A percentile compares a stretch with the other conserved stretches of the same genome.
Evolutionary conservation across 2,329 filamentous ascomycete species (phyloP).

Genomic region (Gnomoniopsis sp.): DNA sequence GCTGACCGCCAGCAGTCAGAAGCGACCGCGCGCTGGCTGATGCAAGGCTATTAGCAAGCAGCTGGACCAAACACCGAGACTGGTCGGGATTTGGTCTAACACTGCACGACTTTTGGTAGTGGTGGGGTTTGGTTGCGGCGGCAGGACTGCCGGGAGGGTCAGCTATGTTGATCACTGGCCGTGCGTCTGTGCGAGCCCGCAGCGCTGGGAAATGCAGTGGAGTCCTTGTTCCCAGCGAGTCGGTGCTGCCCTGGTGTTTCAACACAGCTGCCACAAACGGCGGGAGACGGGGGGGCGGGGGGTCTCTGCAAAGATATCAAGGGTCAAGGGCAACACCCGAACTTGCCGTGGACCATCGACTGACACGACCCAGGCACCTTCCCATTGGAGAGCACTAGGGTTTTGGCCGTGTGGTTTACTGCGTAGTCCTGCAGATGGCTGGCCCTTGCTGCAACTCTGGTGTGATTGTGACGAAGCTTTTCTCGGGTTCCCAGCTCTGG

Average conservation of each 20-base stretch:
- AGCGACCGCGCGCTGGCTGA: not conserved
- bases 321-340: not conserved
- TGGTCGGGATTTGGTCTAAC: not conserved
- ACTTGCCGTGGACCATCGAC: not conserved
- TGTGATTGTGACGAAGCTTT: slow-evolving; percentile 15
- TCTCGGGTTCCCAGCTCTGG: not conserved
- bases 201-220: slow-evolving; percentile 1
- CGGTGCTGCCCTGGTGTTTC: not conserved
- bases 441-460: slow-evolving; percentile 9
- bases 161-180: not conserved
- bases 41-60: not conserved
- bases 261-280: not conserved
- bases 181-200: not conserved
- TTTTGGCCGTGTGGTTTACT: not conserved
- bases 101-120: not conserved
- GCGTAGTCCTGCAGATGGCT: not conserved
- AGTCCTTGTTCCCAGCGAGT: not conserved
- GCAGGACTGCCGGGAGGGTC: not conserved
- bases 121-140: not conserved
- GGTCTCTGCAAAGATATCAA: not conserved
- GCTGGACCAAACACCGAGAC: not conserved
- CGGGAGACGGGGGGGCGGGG: not conserved
- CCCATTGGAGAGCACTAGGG: not conserved
- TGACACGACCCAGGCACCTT: not conserved
- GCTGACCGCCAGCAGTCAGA: not conserved